Evolutionary conservation across 345 rosid genomes (phyloP).

Genomic region (Gossypium stocksii): DNA sequence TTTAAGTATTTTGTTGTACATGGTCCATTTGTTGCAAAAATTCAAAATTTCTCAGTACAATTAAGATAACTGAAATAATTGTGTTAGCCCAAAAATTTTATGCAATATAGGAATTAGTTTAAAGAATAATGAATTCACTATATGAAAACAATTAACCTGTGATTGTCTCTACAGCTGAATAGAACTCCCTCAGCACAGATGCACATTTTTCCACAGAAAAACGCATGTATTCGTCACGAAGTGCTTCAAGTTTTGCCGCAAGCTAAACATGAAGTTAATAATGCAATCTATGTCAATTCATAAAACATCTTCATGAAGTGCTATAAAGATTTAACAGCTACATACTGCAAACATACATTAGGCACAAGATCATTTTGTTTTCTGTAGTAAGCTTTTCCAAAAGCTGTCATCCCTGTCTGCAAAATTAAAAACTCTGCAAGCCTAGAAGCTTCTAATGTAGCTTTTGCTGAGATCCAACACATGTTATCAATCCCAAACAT

Average conservation of each 20-base stretch:
- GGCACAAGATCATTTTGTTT: constrained; percentile 82
- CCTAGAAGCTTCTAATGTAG: constrained; percentile 87
- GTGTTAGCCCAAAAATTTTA: not conserved
- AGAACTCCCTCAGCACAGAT: constrained; percentile 71
- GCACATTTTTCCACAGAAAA: constrained; percentile 78
- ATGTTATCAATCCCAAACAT: constrained; percentile 82
- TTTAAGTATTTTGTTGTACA: not conserved
- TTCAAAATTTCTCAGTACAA: not conserved
- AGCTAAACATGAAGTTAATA: constrained; percentile 44
- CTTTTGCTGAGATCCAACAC: constrained; percentile 90
- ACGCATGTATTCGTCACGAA: constrained; percentile 85
- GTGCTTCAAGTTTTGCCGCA: constrained; percentile 85
- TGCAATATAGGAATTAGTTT: not conserved
- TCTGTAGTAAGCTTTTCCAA: constrained; percentile 88
- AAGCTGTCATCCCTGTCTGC: constrained; percentile 96
- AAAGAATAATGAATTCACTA: not conserved
- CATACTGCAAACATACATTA: constrained; percentile 39
- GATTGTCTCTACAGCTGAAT: constrained; percentile 84
- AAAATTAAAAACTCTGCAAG: constrained; percentile 79
- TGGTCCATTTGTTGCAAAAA: not conserved
- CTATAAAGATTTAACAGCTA: constrained; percentile 6
- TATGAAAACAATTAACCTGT: constrained; percentile 47
- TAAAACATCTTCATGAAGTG: constrained; percentile 2
- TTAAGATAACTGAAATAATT: constrained; percentile 5
- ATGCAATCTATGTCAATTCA: not conserved